Evolutionary conservation across 2,329 filamentous ascomycete species (phyloP).

Genomic region (Teratosphaeria epicoccoides): DNA sequence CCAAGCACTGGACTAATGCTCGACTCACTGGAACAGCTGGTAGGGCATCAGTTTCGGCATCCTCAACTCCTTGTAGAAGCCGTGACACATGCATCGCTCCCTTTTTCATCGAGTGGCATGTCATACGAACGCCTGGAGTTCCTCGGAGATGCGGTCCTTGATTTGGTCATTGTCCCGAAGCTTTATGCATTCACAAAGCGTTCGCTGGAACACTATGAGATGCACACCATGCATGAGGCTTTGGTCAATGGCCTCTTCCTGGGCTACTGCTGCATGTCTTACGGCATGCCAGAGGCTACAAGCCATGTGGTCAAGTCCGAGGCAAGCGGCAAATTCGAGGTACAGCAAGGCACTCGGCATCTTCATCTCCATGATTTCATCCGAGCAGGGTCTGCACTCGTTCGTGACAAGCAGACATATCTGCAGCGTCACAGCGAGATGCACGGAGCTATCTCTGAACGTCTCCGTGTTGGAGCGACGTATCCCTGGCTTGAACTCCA

Average conservation of each 20-base stretch:
- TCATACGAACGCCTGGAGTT: slow-evolving; percentile 12
- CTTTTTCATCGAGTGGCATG: slow-evolving; percentile 7
- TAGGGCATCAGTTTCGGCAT: slow-evolving; percentile 54
- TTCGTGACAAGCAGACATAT: slow-evolving; percentile 35
- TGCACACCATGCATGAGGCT: slow-evolving; percentile 67
- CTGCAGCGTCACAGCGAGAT: slow-evolving; percentile 39
- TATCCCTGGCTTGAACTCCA: slow-evolving; percentile 68
- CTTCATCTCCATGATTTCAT: slow-evolving; percentile 23
- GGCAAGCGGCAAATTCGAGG: slow-evolving; percentile 2
- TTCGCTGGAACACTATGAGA: slow-evolving; percentile 44
- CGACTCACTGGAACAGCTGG: slow-evolving; percentile 48
- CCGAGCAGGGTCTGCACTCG: slow-evolving; percentile 33
- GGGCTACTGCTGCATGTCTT: slow-evolving; percentile 61
- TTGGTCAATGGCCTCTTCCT: slow-evolving; percentile 74
- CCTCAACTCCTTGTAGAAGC: slow-evolving; percentile 64
- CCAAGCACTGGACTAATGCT: slow-evolving; percentile 39
- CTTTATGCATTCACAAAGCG: slow-evolving; percentile 43
- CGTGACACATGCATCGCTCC: slow-evolving; percentile 55
- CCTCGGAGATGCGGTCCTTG: slow-evolving; percentile 38
- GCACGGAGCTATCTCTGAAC: slow-evolving; percentile 39
- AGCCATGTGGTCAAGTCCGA: slow-evolving; percentile 12
- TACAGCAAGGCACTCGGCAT: not conserved
- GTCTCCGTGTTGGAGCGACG: slow-evolving; percentile 38
- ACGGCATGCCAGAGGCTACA: slow-evolving; percentile 28
- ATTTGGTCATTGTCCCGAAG: slow-evolving; percentile 59